phyloP scores from a whole-genome alignment of 2,329 filamentous ascomycete genomes.

The Fusarium mundagurra region DNA sequence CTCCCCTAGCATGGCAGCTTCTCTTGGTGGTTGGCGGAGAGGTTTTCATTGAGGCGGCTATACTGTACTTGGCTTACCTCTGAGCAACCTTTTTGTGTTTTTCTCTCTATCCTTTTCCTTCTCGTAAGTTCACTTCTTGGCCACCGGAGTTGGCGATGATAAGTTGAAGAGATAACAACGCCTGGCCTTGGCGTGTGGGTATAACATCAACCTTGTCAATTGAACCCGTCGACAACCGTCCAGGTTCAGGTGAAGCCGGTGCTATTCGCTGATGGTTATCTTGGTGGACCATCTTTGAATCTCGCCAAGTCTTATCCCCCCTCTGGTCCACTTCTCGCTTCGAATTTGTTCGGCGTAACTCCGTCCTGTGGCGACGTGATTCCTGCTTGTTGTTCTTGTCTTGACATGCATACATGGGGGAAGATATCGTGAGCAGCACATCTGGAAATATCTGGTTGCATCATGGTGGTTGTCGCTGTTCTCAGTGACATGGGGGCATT shows the following conservation, averaged over 20 bases:
- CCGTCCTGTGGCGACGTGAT: constrained; percentile 21
- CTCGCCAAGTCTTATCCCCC: constrained; percentile 3
- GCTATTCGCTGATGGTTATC: constrained; percentile 6
- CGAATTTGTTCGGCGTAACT: constrained; percentile 22
- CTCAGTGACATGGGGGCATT: not conserved
- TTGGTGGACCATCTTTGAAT: not conserved
- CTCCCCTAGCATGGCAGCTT: no score
- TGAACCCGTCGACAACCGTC: constrained; percentile 9
- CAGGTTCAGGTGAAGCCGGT: not conserved
- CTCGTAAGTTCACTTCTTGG: not conserved
- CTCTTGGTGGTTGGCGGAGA: constrained; percentile 16
- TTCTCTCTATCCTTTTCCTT: not conserved
- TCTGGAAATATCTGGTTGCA: constrained; percentile 20
- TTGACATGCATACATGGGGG: not conserved
- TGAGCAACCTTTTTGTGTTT: not conserved
- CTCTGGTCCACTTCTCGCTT: constrained; percentile 2
- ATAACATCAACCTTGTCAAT: constrained; percentile 20
- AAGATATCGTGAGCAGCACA: constrained; percentile 25
- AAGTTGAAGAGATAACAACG: not conserved
- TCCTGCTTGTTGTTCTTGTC: not conserved
- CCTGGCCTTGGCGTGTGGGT: not conserved
- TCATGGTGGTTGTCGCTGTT: constrained; percentile 28
- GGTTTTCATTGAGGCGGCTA: constrained; percentile 3
- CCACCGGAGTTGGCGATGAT: constrained; percentile 18
- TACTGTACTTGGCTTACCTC: constrained; percentile 12